These are phyloP conservation scores for Thelonectria rubi DNA, from an alignment of 2,329 filamentous ascomycete species.

Conservation along the genomic window DNA sequence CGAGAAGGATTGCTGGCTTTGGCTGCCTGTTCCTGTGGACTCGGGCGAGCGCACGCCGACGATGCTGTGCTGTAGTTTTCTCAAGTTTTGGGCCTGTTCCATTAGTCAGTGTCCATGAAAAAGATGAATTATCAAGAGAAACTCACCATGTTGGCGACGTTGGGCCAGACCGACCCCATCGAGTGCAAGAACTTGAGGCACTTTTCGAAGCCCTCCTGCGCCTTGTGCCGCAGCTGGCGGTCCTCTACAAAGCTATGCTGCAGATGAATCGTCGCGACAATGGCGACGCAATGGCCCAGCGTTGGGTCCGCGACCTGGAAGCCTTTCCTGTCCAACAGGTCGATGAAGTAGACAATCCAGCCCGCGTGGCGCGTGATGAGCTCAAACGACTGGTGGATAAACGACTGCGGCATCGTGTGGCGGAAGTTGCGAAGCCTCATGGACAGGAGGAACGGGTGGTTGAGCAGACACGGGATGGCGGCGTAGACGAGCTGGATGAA, in stretches of 20 bases:
- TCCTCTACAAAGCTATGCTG: constrained; percentile 59
- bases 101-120: neutral
- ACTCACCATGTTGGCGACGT: constrained; percentile 39
- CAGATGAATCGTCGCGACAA: constrained; percentile 63
- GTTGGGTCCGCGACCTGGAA: constrained; percentile 52
- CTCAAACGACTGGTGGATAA: constrained; percentile 62
- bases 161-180: constrained; percentile 40
- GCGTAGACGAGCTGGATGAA: constrained; percentile 63
- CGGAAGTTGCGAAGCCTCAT: constrained; percentile 62
- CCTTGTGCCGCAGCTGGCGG: constrained; percentile 31
- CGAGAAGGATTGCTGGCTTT: constrained; percentile 33
- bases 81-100: constrained; percentile 40
- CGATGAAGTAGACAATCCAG: constrained; percentile 63
- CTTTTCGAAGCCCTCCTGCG: constrained; percentile 41
- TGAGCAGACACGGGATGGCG: constrained; percentile 61
- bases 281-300: constrained; percentile 57
- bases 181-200: constrained; percentile 39
- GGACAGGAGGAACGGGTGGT: constrained; percentile 63
- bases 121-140: neutral
- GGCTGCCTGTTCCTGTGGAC: neutral
- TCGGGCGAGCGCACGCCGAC: constrained; percentile 14
- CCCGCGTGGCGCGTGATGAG: constrained; percentile 60
- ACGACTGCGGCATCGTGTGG: constrained; percentile 61
- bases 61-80: constrained; percentile 47
- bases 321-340: constrained; percentile 52